Evolutionary conservation across 2,329 filamentous ascomycete species (phyloP).

Genomic region (Monosporascus cannonballus): DNA sequence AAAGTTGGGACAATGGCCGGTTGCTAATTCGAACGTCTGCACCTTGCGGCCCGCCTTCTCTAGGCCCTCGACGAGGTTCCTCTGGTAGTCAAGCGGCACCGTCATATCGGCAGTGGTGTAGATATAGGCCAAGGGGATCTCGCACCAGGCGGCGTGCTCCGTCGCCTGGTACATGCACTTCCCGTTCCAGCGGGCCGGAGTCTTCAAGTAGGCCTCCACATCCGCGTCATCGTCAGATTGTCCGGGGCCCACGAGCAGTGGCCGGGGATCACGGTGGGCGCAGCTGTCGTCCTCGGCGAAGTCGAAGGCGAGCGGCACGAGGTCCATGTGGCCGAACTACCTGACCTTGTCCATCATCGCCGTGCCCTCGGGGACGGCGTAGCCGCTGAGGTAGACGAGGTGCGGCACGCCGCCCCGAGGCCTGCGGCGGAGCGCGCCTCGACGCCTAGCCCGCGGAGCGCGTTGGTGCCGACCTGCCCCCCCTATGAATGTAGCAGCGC

Average conservation of each 20-base stretch:
- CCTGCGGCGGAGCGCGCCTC: conserved; percentile 8
- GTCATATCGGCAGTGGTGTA: conserved; percentile 6
- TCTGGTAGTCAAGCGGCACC: conserved; percentile 8
- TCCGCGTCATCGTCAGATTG: neutral
- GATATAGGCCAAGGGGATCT: conserved; percentile 9
- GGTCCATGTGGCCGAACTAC: conserved; percentile 6
- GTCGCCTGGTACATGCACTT: conserved; percentile 9
- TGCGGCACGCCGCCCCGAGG: conserved; percentile 16
- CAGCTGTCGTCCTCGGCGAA: conserved; percentile 7
- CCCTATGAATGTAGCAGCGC: conserved; percentile 22
- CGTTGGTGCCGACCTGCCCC: conserved; percentile 21
- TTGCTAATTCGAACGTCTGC: conserved; percentile 6
- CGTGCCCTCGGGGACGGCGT: conserved; percentile 3
- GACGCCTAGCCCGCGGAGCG: conserved; percentile 12
- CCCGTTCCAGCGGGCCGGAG: conserved; percentile 11
- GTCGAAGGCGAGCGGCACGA: conserved; percentile 5
- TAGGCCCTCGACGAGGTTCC: conserved; percentile 5
- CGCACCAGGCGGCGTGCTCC: conserved; percentile 5
- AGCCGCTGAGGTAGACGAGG: conserved; percentile 17
- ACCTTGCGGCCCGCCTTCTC: conserved; percentile 2
- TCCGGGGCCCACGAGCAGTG: conserved; percentile 1
- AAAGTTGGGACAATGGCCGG: conserved; percentile 7
- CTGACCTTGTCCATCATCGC: conserved; percentile 8
- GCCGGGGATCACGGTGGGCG: conserved; percentile 5
- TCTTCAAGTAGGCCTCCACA: conserved; percentile 2